Percentiles rank a stretch among this genome's conserved stretches.
These are phyloP conservation scores for Theileria orientalis DNA, from an alignment of 169 alveolate species.

Conservation along the genomic window DNA sequence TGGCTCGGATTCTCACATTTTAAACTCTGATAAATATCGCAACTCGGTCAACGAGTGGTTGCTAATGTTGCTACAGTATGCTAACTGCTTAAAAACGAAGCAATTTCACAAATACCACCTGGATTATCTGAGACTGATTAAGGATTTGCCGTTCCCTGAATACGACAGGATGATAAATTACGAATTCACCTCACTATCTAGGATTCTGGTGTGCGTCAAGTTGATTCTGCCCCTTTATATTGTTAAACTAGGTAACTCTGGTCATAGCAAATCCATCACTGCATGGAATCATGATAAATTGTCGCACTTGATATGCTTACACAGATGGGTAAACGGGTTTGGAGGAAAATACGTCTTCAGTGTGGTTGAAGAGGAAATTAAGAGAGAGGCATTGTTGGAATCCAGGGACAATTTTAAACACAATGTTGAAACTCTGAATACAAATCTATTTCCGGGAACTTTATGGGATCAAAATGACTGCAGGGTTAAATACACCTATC, in stretches of 20 bases:
- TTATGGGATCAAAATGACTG: conserved; percentile 10
- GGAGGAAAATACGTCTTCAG: background rate
- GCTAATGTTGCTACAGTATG: background rate
- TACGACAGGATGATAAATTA: conserved; percentile 1
- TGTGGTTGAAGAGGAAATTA: background rate
- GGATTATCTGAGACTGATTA: background rate
- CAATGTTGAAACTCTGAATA: background rate
- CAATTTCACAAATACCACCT: background rate
- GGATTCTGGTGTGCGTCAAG: background rate
- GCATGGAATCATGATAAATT: background rate
- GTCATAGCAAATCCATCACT: background rate
- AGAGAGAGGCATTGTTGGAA: background rate
- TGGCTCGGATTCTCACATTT: background rate
- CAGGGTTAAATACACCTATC: conserved; percentile 1
- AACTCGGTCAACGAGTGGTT: conserved; percentile 21
- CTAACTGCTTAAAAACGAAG: background rate
- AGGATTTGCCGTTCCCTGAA: background rate
- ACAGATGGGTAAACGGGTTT: background rate
- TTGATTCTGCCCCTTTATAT: background rate
- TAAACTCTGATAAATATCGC: background rate
- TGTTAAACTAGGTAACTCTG: background rate
- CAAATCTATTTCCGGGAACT: conserved; percentile 13
- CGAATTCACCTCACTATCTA: conserved; percentile 11
- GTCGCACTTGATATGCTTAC: conserved; percentile 2
- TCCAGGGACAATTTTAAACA: background rate